Percentiles rank a stretch among this genome's conserved stretches.
These are phyloP conservation scores for Eucalyptus tenuipes DNA, from an alignment of 345 rosid genomes.

Conservation along the genomic window DNA sequence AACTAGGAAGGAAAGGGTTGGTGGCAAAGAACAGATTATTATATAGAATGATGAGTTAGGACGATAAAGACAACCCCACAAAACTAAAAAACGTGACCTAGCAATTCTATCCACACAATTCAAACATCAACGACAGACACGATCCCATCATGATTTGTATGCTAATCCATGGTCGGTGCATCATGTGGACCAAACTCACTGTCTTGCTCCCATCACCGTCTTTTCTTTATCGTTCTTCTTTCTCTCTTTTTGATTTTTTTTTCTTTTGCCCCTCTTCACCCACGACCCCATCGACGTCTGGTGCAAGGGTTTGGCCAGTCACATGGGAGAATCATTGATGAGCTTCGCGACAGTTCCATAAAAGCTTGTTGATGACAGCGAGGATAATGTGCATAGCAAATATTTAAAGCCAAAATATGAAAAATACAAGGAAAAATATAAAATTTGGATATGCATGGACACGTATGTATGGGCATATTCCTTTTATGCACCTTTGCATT, in stretches of 20 bases:
- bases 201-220: neutral
- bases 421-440: neutral
- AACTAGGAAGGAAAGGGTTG: neutral
- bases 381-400: slow-evolving; percentile 1
- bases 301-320: neutral
- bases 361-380: slow-evolving; percentile 22
- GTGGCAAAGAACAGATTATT: neutral
- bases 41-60: neutral
- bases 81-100: neutral
- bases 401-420: neutral
- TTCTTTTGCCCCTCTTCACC: neutral
- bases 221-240: neutral
- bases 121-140: neutral
- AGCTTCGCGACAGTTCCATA: slow-evolving; percentile 34
- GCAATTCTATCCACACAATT: neutral
- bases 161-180: slow-evolving; percentile 32
- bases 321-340: slow-evolving; percentile 33
- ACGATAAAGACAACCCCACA: neutral
- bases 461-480: neutral
- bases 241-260: neutral
- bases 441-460: neutral
- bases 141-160: neutral
- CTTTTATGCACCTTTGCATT: neutral
- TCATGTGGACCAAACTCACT: slow-evolving; percentile 18
- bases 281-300: neutral